Percentiles rank a stretch among this genome's conserved stretches.
Evolutionary conservation across 2,329 filamentous ascomycete genomes (phyloP).

Genomic region (Macrophomina pseudophaseolina): DNA sequence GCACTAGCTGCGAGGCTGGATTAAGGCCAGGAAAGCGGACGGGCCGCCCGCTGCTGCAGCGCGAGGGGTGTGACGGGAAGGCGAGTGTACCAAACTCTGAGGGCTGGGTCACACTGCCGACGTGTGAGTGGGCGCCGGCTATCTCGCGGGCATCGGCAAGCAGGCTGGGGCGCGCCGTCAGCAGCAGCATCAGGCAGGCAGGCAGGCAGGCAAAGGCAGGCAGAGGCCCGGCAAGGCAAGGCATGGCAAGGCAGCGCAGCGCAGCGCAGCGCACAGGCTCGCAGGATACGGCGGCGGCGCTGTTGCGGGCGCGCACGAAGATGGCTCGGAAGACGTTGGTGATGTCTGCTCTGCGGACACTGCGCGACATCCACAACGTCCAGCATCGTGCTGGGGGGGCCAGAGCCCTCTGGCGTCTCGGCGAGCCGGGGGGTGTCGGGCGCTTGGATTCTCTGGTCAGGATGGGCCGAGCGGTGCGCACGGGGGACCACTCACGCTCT

Average conservation of each 20-base stretch:
- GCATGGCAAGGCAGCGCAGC: slow-evolving; percentile 1
- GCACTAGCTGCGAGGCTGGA: slow-evolving; percentile 20
- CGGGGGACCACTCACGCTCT: slow-evolving; percentile 16
- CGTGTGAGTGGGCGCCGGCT: slow-evolving; percentile 14
- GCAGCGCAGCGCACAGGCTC: neutral
- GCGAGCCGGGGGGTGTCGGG: slow-evolving; percentile 19
- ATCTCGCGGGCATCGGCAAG: slow-evolving; percentile 9
- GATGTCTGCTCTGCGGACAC: slow-evolving; percentile 1
- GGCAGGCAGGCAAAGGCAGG: neutral
- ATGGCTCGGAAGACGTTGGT: slow-evolving; percentile 5
- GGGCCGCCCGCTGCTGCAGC: slow-evolving; percentile 20
- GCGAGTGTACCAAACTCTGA: slow-evolving; percentile 4
- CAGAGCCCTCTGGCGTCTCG: slow-evolving; percentile 22
- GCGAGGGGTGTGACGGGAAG: slow-evolving; percentile 6
- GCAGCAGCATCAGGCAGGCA: no score
- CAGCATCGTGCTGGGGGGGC: slow-evolving; percentile 13
- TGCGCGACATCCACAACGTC: slow-evolving; percentile 12
- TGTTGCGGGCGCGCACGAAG: slow-evolving; percentile 13
- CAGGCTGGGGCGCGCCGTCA: slow-evolving; percentile 6
- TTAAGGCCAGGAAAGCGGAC: slow-evolving; percentile 18
- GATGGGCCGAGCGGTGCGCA: slow-evolving; percentile 16
- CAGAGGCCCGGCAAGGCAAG: neutral
- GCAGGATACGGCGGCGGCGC: neutral
- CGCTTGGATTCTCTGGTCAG: slow-evolving; percentile 22
- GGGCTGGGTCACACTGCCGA: slow-evolving; percentile 15